These are phyloP conservation scores for Ogataea minuta DNA, from an alignment of 805 yeast species.

Conservation along the genomic window DNA sequence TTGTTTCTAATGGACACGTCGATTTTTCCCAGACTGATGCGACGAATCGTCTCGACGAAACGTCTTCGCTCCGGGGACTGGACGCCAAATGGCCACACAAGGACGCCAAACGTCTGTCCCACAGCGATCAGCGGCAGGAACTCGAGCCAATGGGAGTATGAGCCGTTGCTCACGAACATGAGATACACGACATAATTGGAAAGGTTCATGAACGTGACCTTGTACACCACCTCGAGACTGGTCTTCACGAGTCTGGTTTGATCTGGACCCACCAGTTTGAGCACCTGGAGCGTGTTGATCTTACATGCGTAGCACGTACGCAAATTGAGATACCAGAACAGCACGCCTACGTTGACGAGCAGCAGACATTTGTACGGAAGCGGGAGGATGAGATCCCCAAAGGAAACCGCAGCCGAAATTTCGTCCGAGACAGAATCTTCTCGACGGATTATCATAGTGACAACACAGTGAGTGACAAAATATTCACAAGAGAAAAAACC, in stretches of 20 bases:
- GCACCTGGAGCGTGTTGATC: conserved; percentile 46
- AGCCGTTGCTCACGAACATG: conserved; percentile 22
- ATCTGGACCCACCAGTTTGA: conserved; percentile 33
- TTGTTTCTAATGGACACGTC: conserved; percentile 62
- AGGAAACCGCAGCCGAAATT: conserved; percentile 1
- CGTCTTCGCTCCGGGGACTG: conserved; percentile 40
- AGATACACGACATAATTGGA: conserved; percentile 31
- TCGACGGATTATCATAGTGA: conserved; percentile 9
- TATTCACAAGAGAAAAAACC: not conserved
- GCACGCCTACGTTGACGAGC: conserved; percentile 47
- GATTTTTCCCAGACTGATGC: conserved; percentile 60
- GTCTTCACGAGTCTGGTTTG: conserved; percentile 18
- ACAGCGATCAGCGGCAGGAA: conserved; percentile 42
- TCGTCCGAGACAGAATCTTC: conserved; percentile 6
- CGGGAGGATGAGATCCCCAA: conserved; percentile 40
- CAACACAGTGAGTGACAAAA: conserved; percentile 3
- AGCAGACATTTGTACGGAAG: conserved; percentile 52
- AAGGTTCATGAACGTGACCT: conserved; percentile 27
- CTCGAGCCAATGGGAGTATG: conserved; percentile 28
- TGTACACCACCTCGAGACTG: conserved; percentile 19
- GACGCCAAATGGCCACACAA: conserved; percentile 35
- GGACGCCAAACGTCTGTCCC: conserved; percentile 32
- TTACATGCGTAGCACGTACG: conserved; percentile 36
- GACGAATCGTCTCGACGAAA: conserved; percentile 45
- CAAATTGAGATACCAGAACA: conserved; percentile 53